Evolutionary conservation across 495 filamentous ascomycete genomes (phyloP).

Genomic region (Penicillium coprophilum): DNA sequence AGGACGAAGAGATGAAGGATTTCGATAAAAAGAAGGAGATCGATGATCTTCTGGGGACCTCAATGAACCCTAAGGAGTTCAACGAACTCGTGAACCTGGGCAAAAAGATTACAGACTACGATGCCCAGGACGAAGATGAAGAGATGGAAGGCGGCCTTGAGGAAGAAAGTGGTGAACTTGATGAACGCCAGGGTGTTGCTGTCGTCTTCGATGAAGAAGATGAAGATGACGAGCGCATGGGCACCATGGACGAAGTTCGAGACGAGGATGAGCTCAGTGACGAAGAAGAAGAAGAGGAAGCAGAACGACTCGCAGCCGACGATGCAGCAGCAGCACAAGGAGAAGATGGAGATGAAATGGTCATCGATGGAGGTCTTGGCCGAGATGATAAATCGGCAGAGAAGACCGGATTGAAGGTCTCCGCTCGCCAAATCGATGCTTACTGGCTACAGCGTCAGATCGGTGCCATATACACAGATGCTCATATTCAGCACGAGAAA

Average conservation of each 20-base stretch:
- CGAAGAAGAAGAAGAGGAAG: conserved; percentile 61
- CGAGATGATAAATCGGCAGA: conserved; percentile 48
- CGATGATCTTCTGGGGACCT: conserved; percentile 83
- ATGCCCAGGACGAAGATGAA: conserved; percentile 94
- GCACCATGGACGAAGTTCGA: conserved; percentile 73
- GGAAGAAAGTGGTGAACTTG: conserved; percentile 70
- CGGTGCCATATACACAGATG: conserved; percentile 80
- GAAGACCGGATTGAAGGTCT: conserved; percentile 56
- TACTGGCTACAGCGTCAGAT: conserved; percentile 97
- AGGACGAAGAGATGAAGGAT: conserved; percentile 94
- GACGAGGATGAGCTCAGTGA: conserved; percentile 69
- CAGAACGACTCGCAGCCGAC: conserved; percentile 47
- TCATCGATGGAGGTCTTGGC: conserved; percentile 65
- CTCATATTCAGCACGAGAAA: conserved; percentile 87
- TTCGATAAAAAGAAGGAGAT: conserved; percentile 98
- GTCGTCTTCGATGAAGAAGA: conserved; percentile 97
- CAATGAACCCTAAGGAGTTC: conserved; percentile 85
- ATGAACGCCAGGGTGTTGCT: conserved; percentile 93
- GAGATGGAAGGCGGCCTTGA: conserved; percentile 69
- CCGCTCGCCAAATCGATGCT: conserved; percentile 88
- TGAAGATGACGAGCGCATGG: conserved; percentile 78
- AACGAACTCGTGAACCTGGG: conserved; percentile 95
- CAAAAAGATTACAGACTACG: conserved; percentile 99
- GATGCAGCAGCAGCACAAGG: conserved; percentile 49
- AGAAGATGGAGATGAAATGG: conserved; percentile 66